Base-by-base conservation (phyloP, 2,329 filamentous ascomycete species). In the Diaporthe ilicicola region DNA sequence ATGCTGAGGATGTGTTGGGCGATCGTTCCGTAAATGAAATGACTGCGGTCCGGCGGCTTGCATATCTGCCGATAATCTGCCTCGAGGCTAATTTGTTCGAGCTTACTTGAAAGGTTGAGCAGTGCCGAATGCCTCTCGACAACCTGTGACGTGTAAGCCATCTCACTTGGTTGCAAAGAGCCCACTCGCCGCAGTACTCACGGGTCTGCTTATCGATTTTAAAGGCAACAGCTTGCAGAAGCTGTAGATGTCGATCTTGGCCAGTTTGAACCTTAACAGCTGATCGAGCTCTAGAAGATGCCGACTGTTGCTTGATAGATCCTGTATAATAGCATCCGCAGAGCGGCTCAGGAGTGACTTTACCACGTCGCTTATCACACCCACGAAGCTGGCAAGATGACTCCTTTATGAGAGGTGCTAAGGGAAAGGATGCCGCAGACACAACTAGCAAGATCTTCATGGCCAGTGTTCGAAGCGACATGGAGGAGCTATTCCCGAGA, bases 31-130 rank as follows among this genome's bases (percentile, higher is more conserved):
- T 67, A 55, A 10, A 67, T 46, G n/a, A 56, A 46, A n/a, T 67
- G 51, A 48, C n/a, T 34, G 17, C 51, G 65, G 24, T 56, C 39
- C 4, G 65, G 39, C 19, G 37, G 65, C 27, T 32, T 67, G 24
- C 65, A 56, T 39, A 56, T 67, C 27, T 67, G 51, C 65, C 65
- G 51, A 24, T 67, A 51, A n/a, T 67, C 65, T 27, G 65, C 65
- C 15, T 67, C 65, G 6, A 67, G 64, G 9, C 50, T 50, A 27
- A 67, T 67, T 9, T 67, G 64, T n/a, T 67, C 64, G 17, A 55
- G 39, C 32, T 56, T 39, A 29, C 51, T 67, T 37, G 51, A 39
- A 46, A 67, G 27, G 10, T 56, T 56, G 8, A 67, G 65, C 65
- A 67, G 37, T 67, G 65, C 51, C 5, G 51, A 67, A 29, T 67